phyloP scores from a whole-genome alignment of 2,329 filamentous ascomycete species.

The Penicillium sp. region DNA sequence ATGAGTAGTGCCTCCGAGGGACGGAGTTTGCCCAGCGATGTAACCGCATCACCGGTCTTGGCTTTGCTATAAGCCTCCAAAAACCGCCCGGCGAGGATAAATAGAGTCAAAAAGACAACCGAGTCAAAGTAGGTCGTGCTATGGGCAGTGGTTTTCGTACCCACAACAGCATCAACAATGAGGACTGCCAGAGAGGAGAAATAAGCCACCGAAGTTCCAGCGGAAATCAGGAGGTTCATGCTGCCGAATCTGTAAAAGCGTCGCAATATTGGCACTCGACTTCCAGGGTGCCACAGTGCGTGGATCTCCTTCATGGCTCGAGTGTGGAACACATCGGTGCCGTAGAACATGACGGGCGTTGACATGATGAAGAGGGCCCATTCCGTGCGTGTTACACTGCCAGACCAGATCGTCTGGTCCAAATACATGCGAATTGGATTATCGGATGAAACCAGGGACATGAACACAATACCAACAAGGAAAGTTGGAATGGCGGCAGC shows the following conservation, averaged over 20 bases:
- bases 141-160: slow-evolving; percentile 43
- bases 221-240: slow-evolving; percentile 90
- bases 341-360: slow-evolving; percentile 81
- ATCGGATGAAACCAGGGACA: slow-evolving; percentile 65
- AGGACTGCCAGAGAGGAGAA: slow-evolving; percentile 75
- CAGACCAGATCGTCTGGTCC: slow-evolving; percentile 65
- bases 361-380: slow-evolving; percentile 75
- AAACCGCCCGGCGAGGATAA: slow-evolving; percentile 61
- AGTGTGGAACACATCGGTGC: slow-evolving; percentile 77
- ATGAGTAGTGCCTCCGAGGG: slow-evolving; percentile 72
- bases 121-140: slow-evolving; percentile 79
- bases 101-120: slow-evolving; percentile 85
- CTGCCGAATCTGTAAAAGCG: slow-evolving; percentile 90
- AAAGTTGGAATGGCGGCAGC: slow-evolving; percentile 74
- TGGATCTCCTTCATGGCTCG: slow-evolving; percentile 73
- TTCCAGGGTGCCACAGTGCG: slow-evolving; percentile 70
- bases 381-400: slow-evolving; percentile 66
- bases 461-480: slow-evolving; percentile 82
- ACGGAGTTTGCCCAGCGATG: slow-evolving; percentile 69
- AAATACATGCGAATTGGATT: slow-evolving; percentile 59
- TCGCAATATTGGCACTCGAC: slow-evolving; percentile 64
- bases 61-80: slow-evolving; percentile 84
- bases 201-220: slow-evolving; percentile 84
- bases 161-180: slow-evolving; percentile 50
- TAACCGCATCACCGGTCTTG: slow-evolving; percentile 79